A percentile compares a stretch with the other conserved stretches of the same genome.
phyloP scores from a whole-genome alignment of 148 eudicot genomes.

The Diospyros lotus region DNA sequence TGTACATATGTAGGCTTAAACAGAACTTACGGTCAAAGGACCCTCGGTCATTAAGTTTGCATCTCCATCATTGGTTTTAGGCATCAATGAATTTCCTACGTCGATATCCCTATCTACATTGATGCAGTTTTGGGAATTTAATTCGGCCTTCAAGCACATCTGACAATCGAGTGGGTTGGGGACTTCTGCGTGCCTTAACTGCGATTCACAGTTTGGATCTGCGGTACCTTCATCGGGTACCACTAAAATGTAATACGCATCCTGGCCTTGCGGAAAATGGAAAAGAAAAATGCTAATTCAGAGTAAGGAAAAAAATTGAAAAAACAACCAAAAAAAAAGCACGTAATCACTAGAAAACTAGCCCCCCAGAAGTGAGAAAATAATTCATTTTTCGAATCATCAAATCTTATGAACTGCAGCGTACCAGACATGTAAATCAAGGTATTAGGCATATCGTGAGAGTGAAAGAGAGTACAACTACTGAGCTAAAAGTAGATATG shows the following conservation, averaged over 20 bases:
- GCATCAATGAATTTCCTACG: constrained; percentile 37
- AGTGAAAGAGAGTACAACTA: neutral
- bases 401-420: neutral
- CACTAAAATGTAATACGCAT: constrained; percentile 41
- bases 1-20: neutral
- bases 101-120: constrained; percentile 44
- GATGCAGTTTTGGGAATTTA: constrained; percentile 27
- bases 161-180: constrained; percentile 19
- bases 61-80: constrained; percentile 35
- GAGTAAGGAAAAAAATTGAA: neutral
- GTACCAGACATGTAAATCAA: neutral
- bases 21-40: constrained; percentile 45
- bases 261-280: constrained; percentile 38
- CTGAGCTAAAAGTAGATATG: neutral
- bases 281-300: neutral
- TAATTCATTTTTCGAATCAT: neutral
- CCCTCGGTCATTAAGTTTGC: constrained; percentile 46
- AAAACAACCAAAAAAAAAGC: neutral
- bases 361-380: neutral
- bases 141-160: constrained; percentile 32
- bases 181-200: constrained; percentile 21
- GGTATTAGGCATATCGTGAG: neutral
- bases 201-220: constrained; percentile 31
- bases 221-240: constrained; percentile 35
- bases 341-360: neutral